Evolutionary conservation across 495 filamentous ascomycete species (phyloP), one percentile per base, ranked within the genome.

Genomic region (Amniculicola lignicola): DNA sequence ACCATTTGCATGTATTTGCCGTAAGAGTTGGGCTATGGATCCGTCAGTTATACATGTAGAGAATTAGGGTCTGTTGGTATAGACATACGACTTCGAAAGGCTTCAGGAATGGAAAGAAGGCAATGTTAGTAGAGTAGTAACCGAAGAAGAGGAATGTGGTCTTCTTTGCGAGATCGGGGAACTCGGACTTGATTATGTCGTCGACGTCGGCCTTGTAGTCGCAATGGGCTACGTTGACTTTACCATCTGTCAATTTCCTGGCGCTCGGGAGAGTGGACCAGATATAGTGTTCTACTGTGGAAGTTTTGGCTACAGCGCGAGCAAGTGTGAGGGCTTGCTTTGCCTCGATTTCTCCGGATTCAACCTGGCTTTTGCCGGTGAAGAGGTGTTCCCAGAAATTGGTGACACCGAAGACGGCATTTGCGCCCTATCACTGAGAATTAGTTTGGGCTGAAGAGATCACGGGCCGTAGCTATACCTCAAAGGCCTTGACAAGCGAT

Each of bases 271-370:
- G 61, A 1, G 75, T 77, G 38, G 67, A 71, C 75, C 73, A 77
- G 54, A 78, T 69, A 44, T 68, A 77, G 46, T 76, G 75, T 57
- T 77, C 64, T 14, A 79, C 56, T 0, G 68, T 68, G 1, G 56
- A 24, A 0, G 69, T 76, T 15, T 55, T 49, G 2, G 67, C 50
- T 4, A 75, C 77, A 6, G 74, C 76, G 3, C 54, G 54, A 19
- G 72, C 75, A 24, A 78, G 61, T 37, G 72, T 77, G 36, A 66
- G 69, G n/a, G 69, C 74, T 57, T 75, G 73, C 18, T 66, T 33
- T 21, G 51, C 36, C 54, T 67, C 63, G 31, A 70, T 61, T 22
- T 62, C 52, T 15, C 35, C 53, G 19, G 62, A 47, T 12, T 61
- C 27, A 24, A 23, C 4, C 21, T 41, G 42, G 29, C 25, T 27